Conservation (phyloP, 1,139 yeast species). For the Arxiozyma slooffiae region DNA sequence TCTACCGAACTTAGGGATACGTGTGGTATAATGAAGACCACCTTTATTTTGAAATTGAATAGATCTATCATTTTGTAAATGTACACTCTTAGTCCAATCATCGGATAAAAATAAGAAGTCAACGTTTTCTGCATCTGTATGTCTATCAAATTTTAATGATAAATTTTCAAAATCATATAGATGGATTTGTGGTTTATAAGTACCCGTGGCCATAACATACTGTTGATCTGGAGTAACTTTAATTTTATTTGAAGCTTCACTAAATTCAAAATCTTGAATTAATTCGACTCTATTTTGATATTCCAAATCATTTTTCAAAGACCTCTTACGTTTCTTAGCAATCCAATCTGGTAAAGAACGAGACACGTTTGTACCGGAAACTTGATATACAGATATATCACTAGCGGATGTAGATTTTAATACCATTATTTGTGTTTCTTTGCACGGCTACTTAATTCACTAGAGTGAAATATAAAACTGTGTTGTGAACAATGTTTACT, state of each 20-base stretch:
- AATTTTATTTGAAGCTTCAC: conserved; percentile 87
- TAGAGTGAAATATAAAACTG: too few species aligned
- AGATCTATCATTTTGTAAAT: conserved; percentile 83
- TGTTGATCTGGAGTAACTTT: conserved; percentile 84
- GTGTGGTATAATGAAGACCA: conserved; percentile 74
- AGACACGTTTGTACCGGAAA: conserved; percentile 85
- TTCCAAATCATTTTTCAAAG: conserved; percentile 75
- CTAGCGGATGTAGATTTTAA: conserved; percentile 72
- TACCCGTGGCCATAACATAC: conserved; percentile 95
- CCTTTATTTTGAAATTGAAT: conserved; percentile 93
- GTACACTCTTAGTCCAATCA: conserved; percentile 97
- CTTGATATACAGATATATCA: conserved; percentile 87
- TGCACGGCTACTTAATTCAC: too few species aligned
- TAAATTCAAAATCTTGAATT: conserved; percentile 91
- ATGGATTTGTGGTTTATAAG: conserved; percentile 95
- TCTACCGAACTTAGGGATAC: conserved; percentile 94
- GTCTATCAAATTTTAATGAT: conserved; percentile 87
- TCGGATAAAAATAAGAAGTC: conserved; percentile 76
- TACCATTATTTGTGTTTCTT: conserved; percentile 39
- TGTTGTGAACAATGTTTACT: neutral
- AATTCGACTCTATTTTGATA: conserved; percentile 83
- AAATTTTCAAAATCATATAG: conserved; percentile 88
- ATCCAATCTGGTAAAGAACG: conserved; percentile 96
- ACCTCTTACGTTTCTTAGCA: conserved; percentile 79
- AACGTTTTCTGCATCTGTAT: conserved; percentile 91